Evolutionary conservation across 495 filamentous ascomycete genomes (phyloP).

Genomic region (Thermothielavioides terrestris): DNA sequence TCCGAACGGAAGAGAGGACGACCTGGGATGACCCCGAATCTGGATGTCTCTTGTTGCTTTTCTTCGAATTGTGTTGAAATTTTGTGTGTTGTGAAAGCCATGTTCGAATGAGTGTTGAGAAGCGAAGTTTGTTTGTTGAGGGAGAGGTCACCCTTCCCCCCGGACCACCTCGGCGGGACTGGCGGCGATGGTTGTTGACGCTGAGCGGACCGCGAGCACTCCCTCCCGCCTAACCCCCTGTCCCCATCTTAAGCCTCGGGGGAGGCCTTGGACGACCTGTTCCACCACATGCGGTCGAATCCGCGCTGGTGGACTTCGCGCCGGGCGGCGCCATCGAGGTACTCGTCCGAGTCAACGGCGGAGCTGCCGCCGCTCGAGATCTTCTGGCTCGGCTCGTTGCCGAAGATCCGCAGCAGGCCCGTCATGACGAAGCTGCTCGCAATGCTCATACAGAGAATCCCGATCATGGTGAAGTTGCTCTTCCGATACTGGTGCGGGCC

Average conservation of each 20-base stretch:
- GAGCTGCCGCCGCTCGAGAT: constrained; percentile 22
- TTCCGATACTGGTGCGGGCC: constrained; percentile 67
- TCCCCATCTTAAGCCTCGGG: background rate
- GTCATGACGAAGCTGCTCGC: constrained; percentile 59
- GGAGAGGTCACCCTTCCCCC: background rate
- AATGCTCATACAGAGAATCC: constrained; percentile 72
- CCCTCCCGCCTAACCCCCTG: background rate
- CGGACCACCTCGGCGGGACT: background rate
- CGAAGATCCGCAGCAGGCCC: constrained; percentile 53
- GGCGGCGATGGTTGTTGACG: constrained; percentile 10
- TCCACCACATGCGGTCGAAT: constrained; percentile 51
- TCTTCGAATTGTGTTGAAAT: background rate
- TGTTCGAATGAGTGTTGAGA: constrained; percentile 16
- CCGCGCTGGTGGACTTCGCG: constrained; percentile 62
- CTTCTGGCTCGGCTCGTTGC: constrained; percentile 45
- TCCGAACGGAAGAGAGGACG: constrained; percentile 12
- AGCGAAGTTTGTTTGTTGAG: constrained; percentile 8
- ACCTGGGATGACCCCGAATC: constrained; percentile 12
- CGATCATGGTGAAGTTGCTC: constrained; percentile 83
- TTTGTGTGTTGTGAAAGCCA: constrained; percentile 7
- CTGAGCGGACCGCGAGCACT: constrained; percentile 7
- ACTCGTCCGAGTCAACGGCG: constrained; percentile 37
- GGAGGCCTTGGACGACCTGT: constrained; percentile 9
- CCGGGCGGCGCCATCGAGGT: constrained; percentile 61
- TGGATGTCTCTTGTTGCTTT: constrained; percentile 1